These are phyloP conservation scores for Eucalyptus melliodora DNA, from an alignment of 345 rosid species.

Conservation along the genomic window DNA sequence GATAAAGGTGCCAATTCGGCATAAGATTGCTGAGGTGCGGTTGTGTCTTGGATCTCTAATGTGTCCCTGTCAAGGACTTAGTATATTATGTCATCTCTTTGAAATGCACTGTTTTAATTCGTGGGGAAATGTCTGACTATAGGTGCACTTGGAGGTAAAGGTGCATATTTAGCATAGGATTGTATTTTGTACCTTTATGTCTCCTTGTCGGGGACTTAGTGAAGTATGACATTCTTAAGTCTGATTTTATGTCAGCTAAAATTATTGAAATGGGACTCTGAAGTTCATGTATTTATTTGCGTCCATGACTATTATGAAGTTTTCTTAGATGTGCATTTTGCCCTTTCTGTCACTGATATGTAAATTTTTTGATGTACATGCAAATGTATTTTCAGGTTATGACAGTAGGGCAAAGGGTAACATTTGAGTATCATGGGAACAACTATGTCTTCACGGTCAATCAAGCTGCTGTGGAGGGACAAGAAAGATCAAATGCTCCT, in stretches of 20 bases:
- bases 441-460: constrained; percentile 79
- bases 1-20: background rate
- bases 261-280: background rate
- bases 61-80: background rate
- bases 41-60: background rate
- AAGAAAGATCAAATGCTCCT: constrained; percentile 31
- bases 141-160: background rate
- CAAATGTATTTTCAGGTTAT: constrained; percentile 42
- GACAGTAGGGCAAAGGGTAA: constrained; percentile 81
- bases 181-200: background rate
- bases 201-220: background rate
- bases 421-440: constrained; percentile 86
- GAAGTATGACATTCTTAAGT: background rate
- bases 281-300: background rate
- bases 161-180: background rate
- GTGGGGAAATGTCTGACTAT: background rate
- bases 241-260: background rate
- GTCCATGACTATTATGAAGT: background rate
- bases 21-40: background rate
- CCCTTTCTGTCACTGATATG: background rate
- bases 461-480: constrained; percentile 71
- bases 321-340: background rate
- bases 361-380: background rate
- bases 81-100: background rate
- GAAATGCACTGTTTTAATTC: background rate